phyloP scores from a whole-genome alignment of 495 filamentous ascomycete species.

The Hypoxylon subgilvum region DNA sequence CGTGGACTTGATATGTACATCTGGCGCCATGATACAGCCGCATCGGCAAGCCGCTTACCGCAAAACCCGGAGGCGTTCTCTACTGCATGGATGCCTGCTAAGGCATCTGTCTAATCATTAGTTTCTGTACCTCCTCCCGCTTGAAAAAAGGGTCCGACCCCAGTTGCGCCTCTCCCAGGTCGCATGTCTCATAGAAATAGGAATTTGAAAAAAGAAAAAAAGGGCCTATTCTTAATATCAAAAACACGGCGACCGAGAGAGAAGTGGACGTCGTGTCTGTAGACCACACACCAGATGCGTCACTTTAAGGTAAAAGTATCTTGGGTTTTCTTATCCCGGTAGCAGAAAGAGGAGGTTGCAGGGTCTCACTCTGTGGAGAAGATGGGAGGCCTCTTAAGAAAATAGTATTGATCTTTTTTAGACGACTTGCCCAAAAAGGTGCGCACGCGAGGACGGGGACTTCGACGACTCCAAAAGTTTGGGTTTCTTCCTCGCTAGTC shows the following conservation, averaged over 20 bases:
- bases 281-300: constrained; percentile 19
- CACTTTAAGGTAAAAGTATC: constrained; percentile 22
- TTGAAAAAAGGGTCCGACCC: constrained; percentile 4
- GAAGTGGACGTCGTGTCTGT: constrained; percentile 20
- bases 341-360: constrained; percentile 32
- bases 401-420: constrained; percentile 20
- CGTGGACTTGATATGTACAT: constrained; percentile 33
- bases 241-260: constrained; percentile 36
- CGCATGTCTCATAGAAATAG: constrained; percentile 3
- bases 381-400: constrained; percentile 32
- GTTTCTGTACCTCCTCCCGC: constrained; percentile 20
- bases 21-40: constrained; percentile 40
- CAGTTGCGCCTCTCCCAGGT: constrained; percentile 4
- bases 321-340: constrained; percentile 30
- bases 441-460: constrained; percentile 2
- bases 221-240: constrained; percentile 19
- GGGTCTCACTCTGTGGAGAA: constrained; percentile 26
- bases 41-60: constrained; percentile 39
- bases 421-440: constrained; percentile 34
- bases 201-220: constrained; percentile 14
- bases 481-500: constrained; percentile 1
- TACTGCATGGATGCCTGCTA: constrained; percentile 28
- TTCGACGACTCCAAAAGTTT: not conserved
- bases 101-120: constrained; percentile 1
- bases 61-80: constrained; percentile 15